A percentile compares a stretch with the other conserved stretches of the same genome.
Conservation (phyloP, 1,284 basidiomycete genomes). For the Volvariella surrecta region DNA sequence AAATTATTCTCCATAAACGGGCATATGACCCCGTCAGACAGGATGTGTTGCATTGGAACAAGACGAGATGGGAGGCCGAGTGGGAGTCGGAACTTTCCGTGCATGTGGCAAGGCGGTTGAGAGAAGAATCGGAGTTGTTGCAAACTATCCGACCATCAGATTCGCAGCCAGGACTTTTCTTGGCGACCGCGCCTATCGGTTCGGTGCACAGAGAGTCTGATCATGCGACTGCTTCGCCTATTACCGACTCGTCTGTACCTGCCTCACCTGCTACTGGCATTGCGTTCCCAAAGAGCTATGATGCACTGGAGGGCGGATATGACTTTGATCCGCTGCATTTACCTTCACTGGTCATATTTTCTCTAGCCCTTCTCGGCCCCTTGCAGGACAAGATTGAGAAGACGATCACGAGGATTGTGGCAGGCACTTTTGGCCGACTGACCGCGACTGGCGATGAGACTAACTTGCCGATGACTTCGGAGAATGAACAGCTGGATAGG, state of each 20-base stretch:
- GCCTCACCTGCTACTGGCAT: not conserved
- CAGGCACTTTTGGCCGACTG: not conserved
- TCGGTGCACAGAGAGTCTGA: not conserved
- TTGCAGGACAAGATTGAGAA: slow-evolving; percentile 10
- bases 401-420: not conserved
- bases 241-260: not conserved
- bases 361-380: slow-evolving; percentile 28
- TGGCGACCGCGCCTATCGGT: too few relatives aligned
- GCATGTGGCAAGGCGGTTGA: slow-evolving; percentile 41
- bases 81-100: slow-evolving; percentile 58
- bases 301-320: slow-evolving; percentile 2
- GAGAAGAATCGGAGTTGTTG: not conserved
- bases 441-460: not conserved
- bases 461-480: not conserved
- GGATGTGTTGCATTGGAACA: slow-evolving; percentile 12
- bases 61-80: slow-evolving; percentile 29
- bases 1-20: slow-evolving; percentile 14
- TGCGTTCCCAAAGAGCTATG: slow-evolving; percentile 1
- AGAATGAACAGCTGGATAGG: not conserved
- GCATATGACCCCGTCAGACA: not conserved
- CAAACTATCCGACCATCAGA: not conserved
- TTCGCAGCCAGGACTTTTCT: not conserved
- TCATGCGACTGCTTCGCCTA: not conserved
- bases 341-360: slow-evolving; percentile 30
- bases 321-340: slow-evolving; percentile 31